These are phyloP conservation scores for Heterobasidion parviporum DNA, from an alignment of 1,284 basidiomycete species.

Conservation along the genomic window DNA sequence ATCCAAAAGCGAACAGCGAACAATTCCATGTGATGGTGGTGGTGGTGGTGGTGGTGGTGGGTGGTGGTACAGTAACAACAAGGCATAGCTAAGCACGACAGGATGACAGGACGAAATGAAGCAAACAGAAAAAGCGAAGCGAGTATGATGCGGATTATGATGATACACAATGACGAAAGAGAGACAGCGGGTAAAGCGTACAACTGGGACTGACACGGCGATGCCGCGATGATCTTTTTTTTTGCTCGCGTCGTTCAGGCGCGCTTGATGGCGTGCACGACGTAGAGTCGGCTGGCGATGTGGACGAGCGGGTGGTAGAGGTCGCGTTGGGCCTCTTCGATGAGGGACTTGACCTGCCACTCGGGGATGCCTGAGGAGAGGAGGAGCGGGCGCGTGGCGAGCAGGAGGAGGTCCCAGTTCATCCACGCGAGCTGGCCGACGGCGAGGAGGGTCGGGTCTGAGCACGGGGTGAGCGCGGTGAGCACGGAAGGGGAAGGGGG, in stretches of 20 bases:
- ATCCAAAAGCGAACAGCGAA: constrained; percentile 3
- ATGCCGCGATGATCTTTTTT: no score
- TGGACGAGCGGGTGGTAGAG: constrained; percentile 51
- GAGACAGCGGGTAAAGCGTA: neutral
- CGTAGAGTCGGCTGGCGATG: constrained; percentile 44
- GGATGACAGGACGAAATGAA: no score
- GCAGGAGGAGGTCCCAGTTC: constrained; percentile 57
- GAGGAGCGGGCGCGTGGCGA: constrained; percentile 51
- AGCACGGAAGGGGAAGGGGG: neutral
- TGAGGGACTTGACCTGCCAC: constrained; percentile 41
- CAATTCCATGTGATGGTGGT: neutral
- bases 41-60: neutral
- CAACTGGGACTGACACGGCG: neutral
- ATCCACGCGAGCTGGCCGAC: constrained; percentile 64
- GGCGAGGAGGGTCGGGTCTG: constrained; percentile 36
- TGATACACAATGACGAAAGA: no score
- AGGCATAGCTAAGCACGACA: neutral
- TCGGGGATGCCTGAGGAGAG: constrained; percentile 42
- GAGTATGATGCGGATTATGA: no score
- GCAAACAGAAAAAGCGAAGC: no score
- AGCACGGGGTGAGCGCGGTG: neutral
- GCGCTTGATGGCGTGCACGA: constrained; percentile 43
- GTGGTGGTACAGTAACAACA: neutral
- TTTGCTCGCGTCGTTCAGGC: no score
- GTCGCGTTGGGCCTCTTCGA: constrained; percentile 53